Evolutionary conservation across 495 filamentous ascomycete species (phyloP).

Genomic region (Pseudoneurospora amorphoporcata): DNA sequence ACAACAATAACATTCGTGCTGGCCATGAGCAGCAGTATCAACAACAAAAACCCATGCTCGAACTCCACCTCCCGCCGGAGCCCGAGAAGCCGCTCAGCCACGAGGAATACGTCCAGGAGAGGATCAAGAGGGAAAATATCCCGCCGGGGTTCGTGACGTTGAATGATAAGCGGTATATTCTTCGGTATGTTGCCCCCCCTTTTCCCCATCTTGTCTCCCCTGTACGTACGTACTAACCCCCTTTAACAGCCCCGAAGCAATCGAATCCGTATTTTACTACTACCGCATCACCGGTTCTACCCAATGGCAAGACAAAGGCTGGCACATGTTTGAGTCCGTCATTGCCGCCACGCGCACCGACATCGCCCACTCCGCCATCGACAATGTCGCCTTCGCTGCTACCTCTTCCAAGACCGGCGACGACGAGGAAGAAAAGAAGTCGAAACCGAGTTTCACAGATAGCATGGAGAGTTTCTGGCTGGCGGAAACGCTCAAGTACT

Average conservation of each 20-base stretch:
- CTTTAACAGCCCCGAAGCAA: constrained; percentile 65
- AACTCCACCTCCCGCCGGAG: constrained; percentile 14
- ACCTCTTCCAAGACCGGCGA: constrained; percentile 24
- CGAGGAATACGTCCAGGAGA: constrained; percentile 50
- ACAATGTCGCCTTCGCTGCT: constrained; percentile 43
- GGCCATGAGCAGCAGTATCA: constrained; percentile 8
- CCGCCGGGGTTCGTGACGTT: constrained; percentile 58
- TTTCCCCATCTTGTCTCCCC: background rate
- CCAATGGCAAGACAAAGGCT: constrained; percentile 74
- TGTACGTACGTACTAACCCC: too few species aligned
- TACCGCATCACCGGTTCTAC: constrained; percentile 80
- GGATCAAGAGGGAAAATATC: constrained; percentile 51
- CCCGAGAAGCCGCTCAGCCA: constrained; percentile 42
- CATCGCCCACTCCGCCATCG: constrained; percentile 61
- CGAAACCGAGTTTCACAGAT: constrained; percentile 20
- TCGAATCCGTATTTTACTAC: constrained; percentile 94
- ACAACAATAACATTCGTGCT: constrained; percentile 4
- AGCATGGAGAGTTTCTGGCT: constrained; percentile 57
- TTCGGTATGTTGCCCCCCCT: constrained; percentile 44
- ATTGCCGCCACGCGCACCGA: constrained; percentile 53
- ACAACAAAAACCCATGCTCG: constrained; percentile 16
- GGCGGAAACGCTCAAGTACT: constrained; percentile 87
- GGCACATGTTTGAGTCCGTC: constrained; percentile 81
- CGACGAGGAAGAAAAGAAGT: background rate
- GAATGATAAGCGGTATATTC: constrained; percentile 54